Base-by-base conservation (phyloP, 805 yeast species). In the Myxozyma nipponensis region DNA sequence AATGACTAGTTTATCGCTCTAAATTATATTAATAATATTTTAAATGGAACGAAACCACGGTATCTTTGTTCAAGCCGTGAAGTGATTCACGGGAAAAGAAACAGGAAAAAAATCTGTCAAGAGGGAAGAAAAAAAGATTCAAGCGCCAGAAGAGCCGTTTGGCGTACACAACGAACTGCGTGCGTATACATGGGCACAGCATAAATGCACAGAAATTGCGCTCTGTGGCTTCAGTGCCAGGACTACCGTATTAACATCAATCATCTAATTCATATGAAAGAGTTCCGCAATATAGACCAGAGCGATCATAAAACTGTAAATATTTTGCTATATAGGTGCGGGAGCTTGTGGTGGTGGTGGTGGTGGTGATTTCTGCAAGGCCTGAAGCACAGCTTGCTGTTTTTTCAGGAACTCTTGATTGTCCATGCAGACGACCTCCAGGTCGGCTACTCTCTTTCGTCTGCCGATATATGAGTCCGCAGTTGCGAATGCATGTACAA, bases 401-500 rank as follows among this genome's bases (percentile, higher is more conserved):
- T 30, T 32, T 24, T 42, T 53, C 49, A 55, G 42, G 44, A 55
- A 55, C 22, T 24, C 49, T 42, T 54, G 59, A 7, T 36, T 19
- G 17, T 35, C 40, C 19, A 43, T 18, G 21, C 43, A 21, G 35
- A 25, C 40, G 15, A 48, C 42, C 37, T 54, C 57, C 17, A 46
- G 38, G 25, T 40, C 41, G 10, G 5, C 13, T 23, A 21, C 32
- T 17, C 9, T n/a, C 45, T 7, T 42, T 17, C 36, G 28, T 21
- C 39, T 19, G 13, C 18, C 22, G 22, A 21, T 4, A 17, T 38
- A 22, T 21, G 18, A 21, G 35, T 4, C 40, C n/a, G 48, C 44
- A 13, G 46, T 47, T 18, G 55, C 55, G 25, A 53, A 53, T 19
- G 52, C 54, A 19, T 50, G 50, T 7, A 54, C 54, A 15, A 55